Percentiles rank a stretch among this genome's conserved stretches.
These are phyloP conservation scores for Penicillium flavigenum DNA, from an alignment of 495 filamentous ascomycete genomes.

Conservation along the genomic window DNA sequence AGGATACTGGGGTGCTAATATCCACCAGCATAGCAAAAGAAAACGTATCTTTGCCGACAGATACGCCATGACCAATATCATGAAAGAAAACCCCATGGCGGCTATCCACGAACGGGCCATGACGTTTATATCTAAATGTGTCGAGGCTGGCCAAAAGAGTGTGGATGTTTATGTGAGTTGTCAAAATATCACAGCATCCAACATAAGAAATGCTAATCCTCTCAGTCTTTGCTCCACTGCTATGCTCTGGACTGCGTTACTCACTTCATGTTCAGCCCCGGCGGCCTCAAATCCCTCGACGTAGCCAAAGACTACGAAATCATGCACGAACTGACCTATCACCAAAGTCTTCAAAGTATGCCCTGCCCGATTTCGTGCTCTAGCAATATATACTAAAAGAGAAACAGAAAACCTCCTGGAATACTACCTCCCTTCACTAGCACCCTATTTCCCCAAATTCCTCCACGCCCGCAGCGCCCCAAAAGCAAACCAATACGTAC, in stretches of 20 bases:
- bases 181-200: neutral
- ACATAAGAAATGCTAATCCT: neutral
- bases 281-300: conserved; percentile 56
- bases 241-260: conserved; percentile 67
- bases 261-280: conserved; percentile 63
- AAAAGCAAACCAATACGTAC: conserved; percentile 33
- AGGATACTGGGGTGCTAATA: conserved; percentile 4
- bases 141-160: conserved; percentile 35
- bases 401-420: conserved; percentile 29
- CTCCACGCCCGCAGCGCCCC: conserved; percentile 32
- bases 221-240: conserved; percentile 51
- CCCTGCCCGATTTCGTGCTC: neutral
- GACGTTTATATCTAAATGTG: conserved; percentile 52
- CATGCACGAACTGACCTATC: conserved; percentile 65
- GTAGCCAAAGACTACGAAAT: conserved; percentile 52
- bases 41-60: conserved; percentile 61
- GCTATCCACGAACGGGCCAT: conserved; percentile 55
- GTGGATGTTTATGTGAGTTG: conserved; percentile 58
- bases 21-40: conserved; percentile 54
- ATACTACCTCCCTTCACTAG: conserved; percentile 31
- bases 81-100: conserved; percentile 49
- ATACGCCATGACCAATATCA: conserved; percentile 66
- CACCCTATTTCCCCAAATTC: conserved; percentile 29
- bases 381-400: conserved; percentile 36
- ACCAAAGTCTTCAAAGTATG: conserved; percentile 62